Percentiles rank a stretch among this genome's conserved stretches.
Conservation (phyloP, 305 asterid species). For the Rubia balearica region DNA sequence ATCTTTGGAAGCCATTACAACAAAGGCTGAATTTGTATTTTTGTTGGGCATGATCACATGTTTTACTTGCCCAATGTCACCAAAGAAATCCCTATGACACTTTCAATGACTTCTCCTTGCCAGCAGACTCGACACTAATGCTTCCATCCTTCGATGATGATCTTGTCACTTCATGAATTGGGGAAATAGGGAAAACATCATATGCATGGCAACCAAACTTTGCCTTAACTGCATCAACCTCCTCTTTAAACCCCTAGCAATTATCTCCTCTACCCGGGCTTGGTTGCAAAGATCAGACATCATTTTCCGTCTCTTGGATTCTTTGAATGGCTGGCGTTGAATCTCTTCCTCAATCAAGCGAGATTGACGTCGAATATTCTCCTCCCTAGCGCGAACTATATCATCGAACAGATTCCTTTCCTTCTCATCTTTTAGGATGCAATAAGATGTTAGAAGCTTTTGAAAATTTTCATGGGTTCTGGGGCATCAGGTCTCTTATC, state of each 20-base stretch:
- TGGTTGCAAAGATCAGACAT: background rate
- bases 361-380: too few relatives aligned
- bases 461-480: background rate
- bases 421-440: background rate
- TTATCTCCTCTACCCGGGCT: too few relatives aligned
- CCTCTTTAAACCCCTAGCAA: background rate
- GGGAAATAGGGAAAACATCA: background rate
- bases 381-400: background rate
- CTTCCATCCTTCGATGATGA: background rate
- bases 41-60: background rate
- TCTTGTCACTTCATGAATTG: background rate
- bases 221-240: background rate
- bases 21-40: background rate
- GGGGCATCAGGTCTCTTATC: background rate
- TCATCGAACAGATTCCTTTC: background rate
- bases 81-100: background rate
- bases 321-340: background rate
- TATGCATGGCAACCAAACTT: background rate
- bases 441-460: background rate
- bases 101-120: background rate
- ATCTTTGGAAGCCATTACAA: background rate
- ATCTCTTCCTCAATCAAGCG: too few relatives aligned
- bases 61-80: background rate
- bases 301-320: background rate
- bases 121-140: background rate